phyloP scores from a whole-genome alignment of 2,329 filamentous ascomycete genomes.

The Calcarisporium arbuscula region DNA sequence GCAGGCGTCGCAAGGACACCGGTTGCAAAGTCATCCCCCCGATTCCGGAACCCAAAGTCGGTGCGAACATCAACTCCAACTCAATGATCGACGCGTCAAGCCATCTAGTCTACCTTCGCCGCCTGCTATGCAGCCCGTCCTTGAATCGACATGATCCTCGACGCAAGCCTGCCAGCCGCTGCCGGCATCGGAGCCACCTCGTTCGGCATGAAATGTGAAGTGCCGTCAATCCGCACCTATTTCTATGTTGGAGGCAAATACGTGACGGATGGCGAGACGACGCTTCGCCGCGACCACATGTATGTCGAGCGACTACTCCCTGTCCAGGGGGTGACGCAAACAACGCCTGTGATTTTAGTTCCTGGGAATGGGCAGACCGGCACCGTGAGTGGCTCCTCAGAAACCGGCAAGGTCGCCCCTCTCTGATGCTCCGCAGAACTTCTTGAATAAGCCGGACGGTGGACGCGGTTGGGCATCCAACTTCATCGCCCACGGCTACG shows the following conservation, averaged over 20 bases:
- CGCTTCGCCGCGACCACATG: constrained; percentile 37
- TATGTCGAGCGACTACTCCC: constrained; percentile 45
- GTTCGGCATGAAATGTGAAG: too few relatives aligned
- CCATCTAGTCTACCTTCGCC: too few relatives aligned
- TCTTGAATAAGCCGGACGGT: constrained; percentile 25
- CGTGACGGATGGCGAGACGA: constrained; percentile 20
- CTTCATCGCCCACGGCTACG: constrained; percentile 39
- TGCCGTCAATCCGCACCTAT: constrained; percentile 17
- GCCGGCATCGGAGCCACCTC: neutral
- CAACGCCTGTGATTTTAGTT: constrained; percentile 33
- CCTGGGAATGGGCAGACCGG: constrained; percentile 36
- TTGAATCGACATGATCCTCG: too few relatives aligned
- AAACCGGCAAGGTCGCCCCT: too few relatives aligned
- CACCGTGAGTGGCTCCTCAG: constrained; percentile 24
- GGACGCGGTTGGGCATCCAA: constrained; percentile 40
- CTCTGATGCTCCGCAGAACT: constrained; percentile 31
- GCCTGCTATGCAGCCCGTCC: too few relatives aligned
- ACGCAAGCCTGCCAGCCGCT: too few relatives aligned
- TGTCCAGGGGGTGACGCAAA: constrained; percentile 13
- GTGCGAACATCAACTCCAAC: too few relatives aligned
- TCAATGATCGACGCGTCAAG: too few relatives aligned
- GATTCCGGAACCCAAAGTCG: too few relatives aligned
- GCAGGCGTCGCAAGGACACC: too few relatives aligned
- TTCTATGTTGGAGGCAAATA: constrained; percentile 33
- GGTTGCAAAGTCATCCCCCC: too few relatives aligned